Evolutionary conservation across 805 yeast genomes (phyloP), one percentile per base, ranked within the genome.

Genomic region (Priceomyces melissophilus): DNA sequence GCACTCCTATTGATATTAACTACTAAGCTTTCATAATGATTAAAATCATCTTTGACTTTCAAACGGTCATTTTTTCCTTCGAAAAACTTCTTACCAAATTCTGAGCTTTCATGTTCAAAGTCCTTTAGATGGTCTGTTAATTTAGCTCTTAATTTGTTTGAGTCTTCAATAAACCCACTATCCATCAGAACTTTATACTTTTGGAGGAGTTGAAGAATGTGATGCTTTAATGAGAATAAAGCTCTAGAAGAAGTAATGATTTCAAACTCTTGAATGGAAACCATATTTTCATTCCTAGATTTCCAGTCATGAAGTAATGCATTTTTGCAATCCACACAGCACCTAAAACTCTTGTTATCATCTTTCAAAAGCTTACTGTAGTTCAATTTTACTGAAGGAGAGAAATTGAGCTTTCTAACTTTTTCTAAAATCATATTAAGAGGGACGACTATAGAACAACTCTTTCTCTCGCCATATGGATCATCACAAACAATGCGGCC

Each of bases 401-500:
- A 47, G 40, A 62, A 67, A 43, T 67, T 69, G 37, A 67, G 54
- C n/a, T 55, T 43, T 2, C 63, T 63, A 38, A 76, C 52, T 30
- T 69, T 60, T n/a, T 60, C 59, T 27, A 70, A 45, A 12, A 78
- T 51, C 10, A 67, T 52, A 14, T 56, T 57, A 2, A 82, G 50
- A 0, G 87, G 87, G 0, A 87, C 82, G 41, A 79, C 78, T 55
- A 81, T 78, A 0, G 96, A 88, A 58, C 99, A 91, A 14, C 51
- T 44, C 30, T 52, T 10, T 67, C 81, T 7, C 69, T 74, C 37
- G 44, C 63, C 38, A 59, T 43, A 50, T 10, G 60, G 50, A 48
- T 81, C 82, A 17, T 84, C 95, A 63, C 97, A 91, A 0, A 88
- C 87, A 1, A 85, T 78, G 20, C 61, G 55, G 0, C 98, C 98